A percentile compares a stretch with the other conserved stretches of the same genome.
These are phyloP conservation scores for Arthrobotrys conoides DNA, from an alignment of 2,329 filamentous ascomycete species.

Conservation along the genomic window DNA sequence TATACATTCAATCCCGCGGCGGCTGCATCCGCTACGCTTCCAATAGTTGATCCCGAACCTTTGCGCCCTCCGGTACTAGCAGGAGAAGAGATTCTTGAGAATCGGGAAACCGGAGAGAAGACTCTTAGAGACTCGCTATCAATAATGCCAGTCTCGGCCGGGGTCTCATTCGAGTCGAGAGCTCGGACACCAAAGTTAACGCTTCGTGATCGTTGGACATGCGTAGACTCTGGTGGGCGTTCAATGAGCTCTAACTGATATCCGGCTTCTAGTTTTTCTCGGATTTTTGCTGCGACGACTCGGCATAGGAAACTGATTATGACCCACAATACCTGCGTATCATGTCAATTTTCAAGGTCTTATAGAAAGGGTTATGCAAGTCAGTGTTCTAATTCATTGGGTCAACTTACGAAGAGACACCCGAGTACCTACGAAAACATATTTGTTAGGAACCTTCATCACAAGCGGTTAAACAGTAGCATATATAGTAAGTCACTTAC, in stretches of 20 bases:
- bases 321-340: background rate
- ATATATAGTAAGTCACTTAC: conserved; percentile 29
- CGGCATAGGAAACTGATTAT: conserved; percentile 8
- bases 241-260: conserved; percentile 23
- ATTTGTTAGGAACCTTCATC: background rate
- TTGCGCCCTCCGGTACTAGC: conserved; percentile 39
- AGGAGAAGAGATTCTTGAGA: conserved; percentile 51
- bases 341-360: background rate
- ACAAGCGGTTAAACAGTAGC: background rate
- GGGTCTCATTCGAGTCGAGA: conserved; percentile 53
- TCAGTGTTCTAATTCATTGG: background rate
- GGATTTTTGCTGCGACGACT: conserved; percentile 17
- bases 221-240: conserved; percentile 10
- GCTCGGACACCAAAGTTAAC: conserved; percentile 58
- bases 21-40: conserved; percentile 8
- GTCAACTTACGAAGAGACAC: conserved; percentile 29
- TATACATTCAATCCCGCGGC: background rate
- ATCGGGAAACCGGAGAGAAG: conserved; percentile 33
- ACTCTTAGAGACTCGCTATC: conserved; percentile 51
- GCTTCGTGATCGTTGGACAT: conserved; percentile 26
- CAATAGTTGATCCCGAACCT: conserved; percentile 35
- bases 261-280: conserved; percentile 24
- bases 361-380: background rate
- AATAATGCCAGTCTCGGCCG: conserved; percentile 41
- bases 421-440: conserved; percentile 16